Evolutionary conservation across 345 rosid genomes (phyloP).

Genomic region (Aquilaria yunnanensis): DNA sequence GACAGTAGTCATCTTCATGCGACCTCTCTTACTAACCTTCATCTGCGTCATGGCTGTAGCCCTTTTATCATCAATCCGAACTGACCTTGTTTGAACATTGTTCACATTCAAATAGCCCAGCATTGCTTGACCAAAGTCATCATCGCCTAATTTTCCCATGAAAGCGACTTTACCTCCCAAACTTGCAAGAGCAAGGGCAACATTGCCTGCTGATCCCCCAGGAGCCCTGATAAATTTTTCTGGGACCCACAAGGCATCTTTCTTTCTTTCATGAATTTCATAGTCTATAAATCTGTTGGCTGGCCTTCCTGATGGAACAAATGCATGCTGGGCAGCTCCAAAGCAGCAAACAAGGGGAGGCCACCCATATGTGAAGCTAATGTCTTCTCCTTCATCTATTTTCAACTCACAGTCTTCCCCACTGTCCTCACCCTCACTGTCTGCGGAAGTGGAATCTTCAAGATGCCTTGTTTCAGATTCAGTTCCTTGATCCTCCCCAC

Average conservation of each 20-base stretch:
- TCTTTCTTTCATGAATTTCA: constrained; percentile 62
- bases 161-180: constrained; percentile 88
- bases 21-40: constrained; percentile 79
- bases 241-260: constrained; percentile 60
- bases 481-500: constrained; percentile 24
- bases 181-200: constrained; percentile 75
- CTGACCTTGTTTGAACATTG: constrained; percentile 74
- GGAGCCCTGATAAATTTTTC: constrained; percentile 74
- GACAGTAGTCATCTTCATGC: constrained; percentile 50
- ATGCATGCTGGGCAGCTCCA: constrained; percentile 85
- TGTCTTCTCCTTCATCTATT: constrained; percentile 55
- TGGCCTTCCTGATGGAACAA: constrained; percentile 81
- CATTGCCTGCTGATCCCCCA: constrained; percentile 80
- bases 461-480: constrained; percentile 44
- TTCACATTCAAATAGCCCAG: constrained; percentile 60
- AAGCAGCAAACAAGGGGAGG: constrained; percentile 97
- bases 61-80: constrained; percentile 54
- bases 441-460: constrained; percentile 28
- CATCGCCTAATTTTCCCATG: constrained; percentile 91
- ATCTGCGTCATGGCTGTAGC: constrained; percentile 58
- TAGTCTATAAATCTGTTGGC: constrained; percentile 75
- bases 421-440: constrained; percentile 41
- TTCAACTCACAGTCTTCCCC: constrained; percentile 55
- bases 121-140: constrained; percentile 76
- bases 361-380: constrained; percentile 74